Evolutionary conservation across 2,329 filamentous ascomycete species (phyloP), one percentile per base, ranked within the genome.

Genomic region (Fusarium sp.): DNA sequence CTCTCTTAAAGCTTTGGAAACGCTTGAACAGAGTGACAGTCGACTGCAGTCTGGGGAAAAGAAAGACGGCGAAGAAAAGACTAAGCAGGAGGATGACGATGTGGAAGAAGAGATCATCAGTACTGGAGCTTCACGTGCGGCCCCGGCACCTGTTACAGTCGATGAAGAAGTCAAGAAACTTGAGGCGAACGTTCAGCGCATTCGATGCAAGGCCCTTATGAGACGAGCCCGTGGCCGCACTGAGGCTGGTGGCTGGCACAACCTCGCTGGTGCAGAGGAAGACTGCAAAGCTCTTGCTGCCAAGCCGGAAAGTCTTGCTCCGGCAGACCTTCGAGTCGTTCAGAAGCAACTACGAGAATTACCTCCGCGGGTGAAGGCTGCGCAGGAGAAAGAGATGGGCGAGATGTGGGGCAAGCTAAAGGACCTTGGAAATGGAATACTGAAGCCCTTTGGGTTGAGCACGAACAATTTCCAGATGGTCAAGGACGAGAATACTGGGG

Each of bases 401-500:
- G 95, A 99, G 82, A 98, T 98, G 94, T 97, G 97, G 94, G 93
- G 92, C 20, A 98, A 98, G 83, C 82, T 99, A 74, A 98, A 97
- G 78, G 90, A 92, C 81, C 83, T 99, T 65, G 96, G 96, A 0
- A 97, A 99, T 78, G 94, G 94, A 2, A 89, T 99, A 18, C 79
- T 99, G 53, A 97, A 92, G 78, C 95, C 95, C 1, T 98, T 98
- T 83, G 96, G 96, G 2, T 81, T 99, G 72, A 97, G 92, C 63
- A 98, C 96, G 13, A 91, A 97, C 47, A 97, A 97, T 79, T 98
- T 99, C 78, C 90, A 97, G 69, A 97, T 98, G 86, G 89, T 92
- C 29, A 93, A 98, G 80, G 95, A 98, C 76, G 92, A 95, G 75
- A 91, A 91, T 68, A 92, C 91, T 2, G 96, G 96, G 2, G 94